A percentile compares a stretch with the other conserved stretches of the same genome.
Evolutionary conservation across 192 early-diverging fungal genomes (phyloP).

Genomic region (Piromyces finnis): DNA sequence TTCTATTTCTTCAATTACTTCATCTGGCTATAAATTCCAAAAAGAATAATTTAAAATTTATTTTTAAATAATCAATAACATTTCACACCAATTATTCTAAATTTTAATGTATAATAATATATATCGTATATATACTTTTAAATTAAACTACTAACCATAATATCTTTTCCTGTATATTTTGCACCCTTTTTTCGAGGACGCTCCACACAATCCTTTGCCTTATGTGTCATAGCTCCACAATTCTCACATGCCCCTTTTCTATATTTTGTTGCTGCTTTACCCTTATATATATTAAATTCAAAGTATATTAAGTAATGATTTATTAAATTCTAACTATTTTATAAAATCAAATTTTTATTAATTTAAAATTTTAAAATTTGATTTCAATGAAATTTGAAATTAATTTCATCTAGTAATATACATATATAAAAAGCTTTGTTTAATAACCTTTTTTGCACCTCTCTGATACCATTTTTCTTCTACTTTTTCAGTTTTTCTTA

Average conservation of each 20-base stretch:
- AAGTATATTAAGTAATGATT: too few relatives aligned
- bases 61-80: too few relatives aligned
- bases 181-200: slow-evolving; percentile 78
- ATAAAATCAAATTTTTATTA: too few relatives aligned
- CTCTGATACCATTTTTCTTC: slow-evolving; percentile 62
- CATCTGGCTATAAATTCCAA: slow-evolving; percentile 47
- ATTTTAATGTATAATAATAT: too few relatives aligned
- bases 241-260: slow-evolving; percentile 93
- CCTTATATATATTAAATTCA: slow-evolving; percentile 17
- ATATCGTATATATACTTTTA: too few relatives aligned
- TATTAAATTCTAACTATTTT: too few relatives aligned
- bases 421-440: too few relatives aligned
- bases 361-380: too few relatives aligned
- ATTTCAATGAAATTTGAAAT: too few relatives aligned
- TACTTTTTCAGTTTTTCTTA: slow-evolving; percentile 8
- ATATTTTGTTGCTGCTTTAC: slow-evolving; percentile 74
- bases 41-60: too few relatives aligned
- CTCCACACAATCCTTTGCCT: slow-evolving; percentile 84
- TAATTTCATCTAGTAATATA: too few relatives aligned
- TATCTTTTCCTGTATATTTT: slow-evolving; percentile 64
- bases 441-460: slow-evolving; percentile 46
- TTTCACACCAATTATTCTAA: too few relatives aligned
- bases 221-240: slow-evolving; percentile 92
- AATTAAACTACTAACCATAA: slow-evolving; percentile 19
- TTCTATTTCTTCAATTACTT: slow-evolving; percentile 52